phyloP scores from a whole-genome alignment of 2,329 filamentous ascomycete genomes.

The Aspergillus neotritici region DNA sequence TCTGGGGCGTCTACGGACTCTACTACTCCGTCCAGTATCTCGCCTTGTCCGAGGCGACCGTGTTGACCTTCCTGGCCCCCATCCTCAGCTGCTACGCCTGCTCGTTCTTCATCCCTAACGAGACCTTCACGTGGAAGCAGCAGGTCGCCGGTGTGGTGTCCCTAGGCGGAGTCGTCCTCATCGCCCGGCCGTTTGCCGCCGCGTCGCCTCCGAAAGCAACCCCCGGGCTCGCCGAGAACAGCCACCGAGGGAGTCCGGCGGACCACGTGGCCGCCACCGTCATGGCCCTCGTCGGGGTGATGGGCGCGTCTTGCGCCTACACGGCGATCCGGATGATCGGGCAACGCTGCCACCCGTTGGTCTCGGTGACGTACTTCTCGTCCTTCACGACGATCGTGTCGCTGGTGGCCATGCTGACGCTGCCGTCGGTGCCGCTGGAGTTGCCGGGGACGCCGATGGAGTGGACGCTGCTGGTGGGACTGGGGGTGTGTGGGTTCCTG shows the following conservation, averaged over 20 bases:
- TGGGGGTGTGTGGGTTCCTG: conserved; percentile 70
- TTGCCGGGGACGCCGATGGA: conserved; percentile 51
- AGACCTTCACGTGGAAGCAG: conserved; percentile 73
- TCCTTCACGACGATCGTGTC: conserved; percentile 65
- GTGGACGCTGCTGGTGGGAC: conserved; percentile 62
- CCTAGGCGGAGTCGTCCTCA: conserved; percentile 72
- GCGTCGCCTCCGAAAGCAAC: conserved; percentile 3
- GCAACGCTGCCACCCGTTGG: conserved; percentile 70
- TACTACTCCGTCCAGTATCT: conserved; percentile 72
- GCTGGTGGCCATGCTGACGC: conserved; percentile 50
- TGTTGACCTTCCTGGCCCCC: conserved; percentile 81
- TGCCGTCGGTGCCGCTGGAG: conserved; percentile 54
- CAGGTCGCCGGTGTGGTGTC: conserved; percentile 71
- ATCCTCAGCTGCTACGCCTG: conserved; percentile 75
- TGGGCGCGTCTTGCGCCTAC: conserved; percentile 69
- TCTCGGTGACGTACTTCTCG: conserved; percentile 80
- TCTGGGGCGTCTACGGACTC: conserved; percentile 74
- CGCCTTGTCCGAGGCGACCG: conserved; percentile 78
- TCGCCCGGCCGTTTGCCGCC: conserved; percentile 59
- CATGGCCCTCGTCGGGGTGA: conserved; percentile 68
- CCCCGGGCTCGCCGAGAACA: conserved; percentile 12
- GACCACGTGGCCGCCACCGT: conserved; percentile 66
- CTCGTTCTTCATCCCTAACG: conserved; percentile 62
- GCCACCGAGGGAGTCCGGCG: too few relatives aligned
- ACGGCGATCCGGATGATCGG: conserved; percentile 78